Conservation (phyloP, 2,329 filamentous ascomycete species). For the Sclerotinia spermophila region DNA sequence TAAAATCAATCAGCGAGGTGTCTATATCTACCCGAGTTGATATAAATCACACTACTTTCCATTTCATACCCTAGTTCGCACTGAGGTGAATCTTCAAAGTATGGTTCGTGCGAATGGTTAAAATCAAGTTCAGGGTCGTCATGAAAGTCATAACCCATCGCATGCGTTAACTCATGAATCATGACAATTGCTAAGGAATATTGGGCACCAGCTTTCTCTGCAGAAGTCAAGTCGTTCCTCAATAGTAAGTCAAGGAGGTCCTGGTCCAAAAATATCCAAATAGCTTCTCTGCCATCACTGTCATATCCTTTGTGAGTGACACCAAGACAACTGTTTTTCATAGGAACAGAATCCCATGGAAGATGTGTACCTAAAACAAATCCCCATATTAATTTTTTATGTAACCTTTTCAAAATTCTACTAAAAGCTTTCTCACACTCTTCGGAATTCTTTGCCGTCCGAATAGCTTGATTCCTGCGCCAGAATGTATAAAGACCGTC, state of each 20-base stretch:
- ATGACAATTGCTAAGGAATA: not conserved
- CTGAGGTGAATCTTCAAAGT: conserved; percentile 2
- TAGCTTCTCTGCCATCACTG: not conserved
- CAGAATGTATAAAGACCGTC: not conserved
- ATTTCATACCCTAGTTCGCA: conserved; percentile 12
- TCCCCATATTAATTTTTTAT: not conserved
- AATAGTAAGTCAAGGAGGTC: not conserved
- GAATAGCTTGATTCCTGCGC: not conserved
- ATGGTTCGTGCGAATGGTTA: not conserved
- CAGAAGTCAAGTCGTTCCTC: conserved; percentile 9
- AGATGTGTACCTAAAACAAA: not conserved
- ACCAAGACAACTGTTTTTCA: not conserved
- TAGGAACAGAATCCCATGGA: not conserved
- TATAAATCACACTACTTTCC: conserved; percentile 7
- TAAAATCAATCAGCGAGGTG: not conserved
- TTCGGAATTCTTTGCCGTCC: not conserved
- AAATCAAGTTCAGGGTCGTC: not conserved
- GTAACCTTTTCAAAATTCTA: not conserved
- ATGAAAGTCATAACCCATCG: not conserved
- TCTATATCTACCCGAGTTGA: not conserved
- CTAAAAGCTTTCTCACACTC: not conserved
- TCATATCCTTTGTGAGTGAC: not conserved
- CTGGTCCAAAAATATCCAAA: conserved; percentile 1
- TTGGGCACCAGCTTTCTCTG: conserved; percentile 3
- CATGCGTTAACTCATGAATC: conserved; percentile 9